Evolutionary conservation across 73 alveolate genomes (phyloP).

Genomic region (Diophrys sp.): DNA sequence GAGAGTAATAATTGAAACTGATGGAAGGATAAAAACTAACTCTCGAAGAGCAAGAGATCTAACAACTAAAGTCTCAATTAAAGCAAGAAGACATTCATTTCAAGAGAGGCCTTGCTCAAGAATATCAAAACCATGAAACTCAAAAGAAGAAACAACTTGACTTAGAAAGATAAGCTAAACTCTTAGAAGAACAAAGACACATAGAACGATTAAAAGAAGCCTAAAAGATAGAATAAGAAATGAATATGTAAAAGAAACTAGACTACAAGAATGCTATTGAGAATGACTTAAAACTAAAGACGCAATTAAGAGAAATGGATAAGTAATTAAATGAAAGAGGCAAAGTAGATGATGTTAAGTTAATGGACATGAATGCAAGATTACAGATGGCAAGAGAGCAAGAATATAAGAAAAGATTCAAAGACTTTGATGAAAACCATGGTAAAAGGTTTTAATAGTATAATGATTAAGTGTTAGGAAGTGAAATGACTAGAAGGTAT

Average conservation of each 20-base stretch:
- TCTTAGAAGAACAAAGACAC: background rate
- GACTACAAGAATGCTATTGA: conserved; percentile 6
- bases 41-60: background rate
- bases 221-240: background rate
- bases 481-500: background rate
- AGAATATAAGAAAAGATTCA: conserved; percentile 2
- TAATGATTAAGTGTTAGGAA: conserved; percentile 2
- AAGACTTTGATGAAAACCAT: background rate
- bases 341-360: background rate
- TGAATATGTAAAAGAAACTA: background rate
- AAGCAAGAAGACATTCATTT: background rate
- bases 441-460: conserved; percentile 2
- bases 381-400: background rate
- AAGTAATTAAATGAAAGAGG: background rate
- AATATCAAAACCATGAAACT: background rate
- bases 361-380: conserved; percentile 19
- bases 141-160: background rate
- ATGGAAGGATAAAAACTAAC: background rate
- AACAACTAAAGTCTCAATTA: background rate
- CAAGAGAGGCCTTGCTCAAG: background rate
- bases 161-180: background rate
- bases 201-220: background rate
- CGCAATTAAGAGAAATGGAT: conserved; percentile 4
- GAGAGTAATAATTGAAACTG: conserved; percentile 17
- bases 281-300: conserved; percentile 4